Percentiles rank a stretch among this genome's conserved stretches.
Conservation (phyloP, 352 stramenopile species). For the Phytophthora palmivora region DNA sequence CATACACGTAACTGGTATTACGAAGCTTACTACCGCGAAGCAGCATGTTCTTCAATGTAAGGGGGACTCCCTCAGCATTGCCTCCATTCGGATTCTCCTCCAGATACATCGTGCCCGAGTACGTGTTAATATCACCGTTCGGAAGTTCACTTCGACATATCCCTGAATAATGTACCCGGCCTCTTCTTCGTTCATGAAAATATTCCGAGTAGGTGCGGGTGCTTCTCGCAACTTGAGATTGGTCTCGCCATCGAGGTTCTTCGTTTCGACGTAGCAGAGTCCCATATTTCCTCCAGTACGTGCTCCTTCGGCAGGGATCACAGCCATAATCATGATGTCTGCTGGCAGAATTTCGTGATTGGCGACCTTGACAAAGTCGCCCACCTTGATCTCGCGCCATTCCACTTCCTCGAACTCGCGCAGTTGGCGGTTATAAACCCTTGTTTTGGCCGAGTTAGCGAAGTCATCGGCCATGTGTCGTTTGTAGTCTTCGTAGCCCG, state of each 20-base stretch:
- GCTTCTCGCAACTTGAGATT: constrained; percentile 89
- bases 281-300: constrained; percentile 71
- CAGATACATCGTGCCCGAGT: constrained; percentile 76
- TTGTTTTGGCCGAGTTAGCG: constrained; percentile 73
- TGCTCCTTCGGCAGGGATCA: constrained; percentile 67
- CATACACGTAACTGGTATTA: constrained; percentile 91
- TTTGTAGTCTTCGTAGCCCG: constrained; percentile 87
- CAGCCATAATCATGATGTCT: constrained; percentile 83
- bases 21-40: constrained; percentile 90
- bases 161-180: constrained; percentile 68
- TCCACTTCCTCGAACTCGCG: constrained; percentile 87
- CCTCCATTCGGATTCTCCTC: constrained; percentile 54
- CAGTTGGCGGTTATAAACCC: constrained; percentile 77
- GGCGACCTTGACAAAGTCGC: constrained; percentile 83
- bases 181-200: constrained; percentile 77
- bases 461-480: constrained; percentile 79
- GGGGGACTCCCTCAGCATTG: constrained; percentile 51
- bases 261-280: constrained; percentile 91
- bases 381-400: constrained; percentile 84
- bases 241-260: constrained; percentile 89
- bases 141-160: constrained; percentile 84
- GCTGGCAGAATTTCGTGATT: constrained; percentile 86
- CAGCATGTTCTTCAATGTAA: constrained; percentile 91
- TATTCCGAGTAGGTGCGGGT: constrained; percentile 54
- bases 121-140: constrained; percentile 84